Percentiles rank a stretch among this genome's conserved stretches.
Conservation (phyloP, 495 filamentous ascomycete species). For the Daldinia decipiens region DNA sequence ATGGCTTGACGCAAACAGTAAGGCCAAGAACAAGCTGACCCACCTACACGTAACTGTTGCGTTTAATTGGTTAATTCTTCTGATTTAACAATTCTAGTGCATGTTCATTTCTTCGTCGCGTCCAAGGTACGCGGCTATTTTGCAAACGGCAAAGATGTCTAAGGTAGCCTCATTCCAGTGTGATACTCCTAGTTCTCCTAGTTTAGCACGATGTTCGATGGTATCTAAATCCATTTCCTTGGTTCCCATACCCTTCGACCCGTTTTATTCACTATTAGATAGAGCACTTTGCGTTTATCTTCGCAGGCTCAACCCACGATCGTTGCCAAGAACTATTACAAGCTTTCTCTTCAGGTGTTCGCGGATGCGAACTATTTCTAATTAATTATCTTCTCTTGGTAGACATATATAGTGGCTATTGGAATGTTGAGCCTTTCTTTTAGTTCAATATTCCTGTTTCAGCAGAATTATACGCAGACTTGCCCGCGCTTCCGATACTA, state of each 20-base stretch:
- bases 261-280: not conserved
- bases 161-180: conserved; percentile 26
- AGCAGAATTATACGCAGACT: not conserved
- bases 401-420: not conserved
- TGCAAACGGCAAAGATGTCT: conserved; percentile 23
- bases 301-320: no score
- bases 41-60: conserved; percentile 29
- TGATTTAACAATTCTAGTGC: not conserved
- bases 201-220: not conserved
- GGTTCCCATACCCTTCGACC: not conserved
- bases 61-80: conserved; percentile 34
- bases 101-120: conserved; percentile 14
- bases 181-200: not conserved
- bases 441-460: not conserved
- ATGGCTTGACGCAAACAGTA: conserved; percentile 32
- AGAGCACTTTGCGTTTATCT: not conserved
- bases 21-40: not conserved
- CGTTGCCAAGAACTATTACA: no score
- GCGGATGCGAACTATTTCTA: no score
- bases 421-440: not conserved
- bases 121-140: not conserved
- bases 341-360: no score
- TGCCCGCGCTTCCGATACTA: not conserved
- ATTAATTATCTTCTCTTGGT: no score
- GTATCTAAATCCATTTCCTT: not conserved